phyloP scores from a whole-genome alignment of 2,329 filamentous ascomycete genomes.

The Pezicula rhizophila region DNA sequence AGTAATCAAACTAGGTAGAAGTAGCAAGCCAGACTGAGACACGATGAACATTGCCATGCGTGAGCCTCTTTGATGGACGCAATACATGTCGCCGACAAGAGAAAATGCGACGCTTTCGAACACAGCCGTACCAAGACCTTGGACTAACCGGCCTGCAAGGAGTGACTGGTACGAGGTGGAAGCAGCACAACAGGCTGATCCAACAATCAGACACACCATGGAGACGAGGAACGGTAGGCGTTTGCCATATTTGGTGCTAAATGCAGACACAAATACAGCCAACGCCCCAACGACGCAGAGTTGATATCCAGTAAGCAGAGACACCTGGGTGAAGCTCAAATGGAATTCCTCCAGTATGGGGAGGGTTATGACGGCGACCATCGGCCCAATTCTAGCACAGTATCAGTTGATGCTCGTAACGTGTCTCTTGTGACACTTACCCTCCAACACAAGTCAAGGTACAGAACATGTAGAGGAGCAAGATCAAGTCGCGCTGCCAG shows the following conservation, averaged over 20 bases:
- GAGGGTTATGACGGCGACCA: too few relatives aligned
- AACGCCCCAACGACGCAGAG: slow-evolving; percentile 5
- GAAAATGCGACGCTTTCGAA: slow-evolving; percentile 22
- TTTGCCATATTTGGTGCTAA: background rate
- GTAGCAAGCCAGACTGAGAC: slow-evolving; percentile 31
- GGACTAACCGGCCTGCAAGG: too few relatives aligned
- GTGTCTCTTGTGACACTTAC: too few relatives aligned
- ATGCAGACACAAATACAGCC: slow-evolving; percentile 6
- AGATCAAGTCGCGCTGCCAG: background rate
- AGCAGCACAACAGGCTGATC: background rate
- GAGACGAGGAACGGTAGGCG: background rate
- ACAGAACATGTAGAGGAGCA: background rate
- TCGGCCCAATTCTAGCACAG: too few relatives aligned
- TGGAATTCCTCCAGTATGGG: background rate
- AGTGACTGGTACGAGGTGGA: slow-evolving; percentile 4
- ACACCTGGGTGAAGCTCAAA: slow-evolving; percentile 2
- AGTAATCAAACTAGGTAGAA: slow-evolving; percentile 31
- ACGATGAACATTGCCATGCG: slow-evolving; percentile 34
- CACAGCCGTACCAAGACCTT: slow-evolving; percentile 4
- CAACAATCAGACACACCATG: background rate
- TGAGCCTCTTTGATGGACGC: slow-evolving; percentile 35
- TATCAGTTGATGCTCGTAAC: too few relatives aligned
- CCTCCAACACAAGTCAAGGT: background rate
- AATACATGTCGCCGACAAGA: slow-evolving; percentile 35
- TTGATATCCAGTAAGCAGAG: slow-evolving; percentile 16